Evolutionary conservation across 169 alveolate genomes (phyloP), one percentile per base, ranked within the genome.

Genomic region (Plasmodium yoelii): DNA sequence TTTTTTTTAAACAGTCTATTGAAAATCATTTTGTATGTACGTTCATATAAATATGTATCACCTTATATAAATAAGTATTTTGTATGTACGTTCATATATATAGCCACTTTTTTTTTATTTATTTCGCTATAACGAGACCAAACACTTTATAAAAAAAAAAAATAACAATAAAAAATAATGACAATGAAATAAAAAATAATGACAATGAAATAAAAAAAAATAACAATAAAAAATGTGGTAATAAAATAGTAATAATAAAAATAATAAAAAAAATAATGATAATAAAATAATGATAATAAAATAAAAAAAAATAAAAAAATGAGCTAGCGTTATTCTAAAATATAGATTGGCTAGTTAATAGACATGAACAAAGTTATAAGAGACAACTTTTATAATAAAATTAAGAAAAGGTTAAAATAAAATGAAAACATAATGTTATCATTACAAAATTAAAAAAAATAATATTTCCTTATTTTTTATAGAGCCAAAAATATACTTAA

Each of bases 11-110:
- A 55, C 51, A 77, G 34, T 49, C 18, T 49, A 18, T 26, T 77
- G 46, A 77, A 77, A 53, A 51, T 9, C 89, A 77, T 77, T 24
- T 51, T 70, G 64, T 5, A 1, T 51, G 59, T 51, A 51, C 19
- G 59, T 51, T 12, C 59, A 51, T 51, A 51, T 51, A 15, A 13
- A 51, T 51, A 47, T 1, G n/a, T 13, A 10, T 47, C 10, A 47
- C 18, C 56, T 10, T 47, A 13, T 0, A 47, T 13, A 47, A 10
- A 47, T 47, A 47, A 8, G 56, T 47, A 47, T 13, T 47, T 47
- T 13, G 56, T 47, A 47, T 47, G 56, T 47, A 47, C 56, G 10
- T 1, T 10, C 56, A 13, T 13, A 47, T 13, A 13, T 13, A 51
- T 15, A 51, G 59, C 8, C 19, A 51, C 59, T 51, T 15, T 1